Conservation (phyloP, 2,329 filamentous ascomycete genomes). For the Fulvia fulva region DNA sequence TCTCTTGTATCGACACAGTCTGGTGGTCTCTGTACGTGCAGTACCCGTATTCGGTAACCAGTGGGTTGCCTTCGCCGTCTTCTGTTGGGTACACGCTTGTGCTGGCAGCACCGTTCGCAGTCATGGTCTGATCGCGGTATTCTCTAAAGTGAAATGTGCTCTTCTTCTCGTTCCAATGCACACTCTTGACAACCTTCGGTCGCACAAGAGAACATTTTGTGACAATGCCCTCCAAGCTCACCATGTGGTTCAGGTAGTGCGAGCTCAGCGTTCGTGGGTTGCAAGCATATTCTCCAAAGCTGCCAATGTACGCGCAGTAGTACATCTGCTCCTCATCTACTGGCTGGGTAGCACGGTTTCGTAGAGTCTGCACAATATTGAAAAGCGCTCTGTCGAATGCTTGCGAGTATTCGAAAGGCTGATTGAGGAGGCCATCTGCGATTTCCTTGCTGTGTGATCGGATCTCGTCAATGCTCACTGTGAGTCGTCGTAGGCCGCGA, state of each 20-base stretch:
- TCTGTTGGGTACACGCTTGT: slow-evolving; percentile 91
- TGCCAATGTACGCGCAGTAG: slow-evolving; percentile 96
- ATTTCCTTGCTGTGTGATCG: slow-evolving; percentile 81
- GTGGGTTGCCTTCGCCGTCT: slow-evolving; percentile 86
- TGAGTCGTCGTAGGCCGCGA: slow-evolving; percentile 55
- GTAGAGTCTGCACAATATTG: slow-evolving; percentile 76
- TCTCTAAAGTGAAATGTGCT: slow-evolving; percentile 83
- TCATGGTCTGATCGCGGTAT: slow-evolving; percentile 97
- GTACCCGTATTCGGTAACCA: slow-evolving; percentile 93
- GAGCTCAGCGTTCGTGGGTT: slow-evolving; percentile 92
- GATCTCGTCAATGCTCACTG: slow-evolving; percentile 75
- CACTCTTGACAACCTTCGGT: slow-evolving; percentile 96
- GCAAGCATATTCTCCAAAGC: slow-evolving; percentile 90
- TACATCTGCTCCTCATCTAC: slow-evolving; percentile 73
- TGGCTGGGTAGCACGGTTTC: slow-evolving; percentile 71
- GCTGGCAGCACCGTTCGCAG: slow-evolving; percentile 75
- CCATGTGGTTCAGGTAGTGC: slow-evolving; percentile 88
- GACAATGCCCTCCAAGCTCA: slow-evolving; percentile 94
- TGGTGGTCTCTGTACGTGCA: slow-evolving; percentile 96
- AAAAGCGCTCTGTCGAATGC: slow-evolving; percentile 91
- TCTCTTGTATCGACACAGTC: slow-evolving; percentile 97
- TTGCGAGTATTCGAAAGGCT: slow-evolving; percentile 81
- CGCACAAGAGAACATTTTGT: slow-evolving; percentile 93
- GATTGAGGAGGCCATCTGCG: slow-evolving; percentile 71
- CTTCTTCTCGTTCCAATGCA: slow-evolving; percentile 88